These are phyloP conservation scores for Cercospora canescens DNA, from an alignment of 2,329 filamentous ascomycete species.

Conservation along the genomic window DNA sequence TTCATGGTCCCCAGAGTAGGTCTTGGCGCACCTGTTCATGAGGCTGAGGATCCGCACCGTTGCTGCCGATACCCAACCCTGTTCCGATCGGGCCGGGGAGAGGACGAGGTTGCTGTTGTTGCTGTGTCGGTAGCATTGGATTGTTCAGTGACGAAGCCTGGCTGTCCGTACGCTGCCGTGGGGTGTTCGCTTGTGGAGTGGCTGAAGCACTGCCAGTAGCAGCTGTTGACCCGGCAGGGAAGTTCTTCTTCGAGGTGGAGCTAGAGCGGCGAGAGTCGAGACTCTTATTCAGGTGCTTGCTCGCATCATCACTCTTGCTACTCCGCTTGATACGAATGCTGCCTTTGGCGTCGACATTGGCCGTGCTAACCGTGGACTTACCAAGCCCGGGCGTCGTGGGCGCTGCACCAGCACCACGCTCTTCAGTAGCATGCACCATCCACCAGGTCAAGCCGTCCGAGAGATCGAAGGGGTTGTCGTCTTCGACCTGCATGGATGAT, in stretches of 20 bases:
- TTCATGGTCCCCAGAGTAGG: constrained; percentile 33
- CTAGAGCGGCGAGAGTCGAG: constrained; percentile 90
- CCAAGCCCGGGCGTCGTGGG: constrained; percentile 90
- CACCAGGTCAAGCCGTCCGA: constrained; percentile 97
- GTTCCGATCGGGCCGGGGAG: constrained; percentile 16
- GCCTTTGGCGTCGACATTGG: constrained; percentile 82
- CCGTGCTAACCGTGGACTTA: constrained; percentile 87
- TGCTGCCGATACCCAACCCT: constrained; percentile 20
- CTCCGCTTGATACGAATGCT: constrained; percentile 52
- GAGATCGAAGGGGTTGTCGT: constrained; percentile 95
- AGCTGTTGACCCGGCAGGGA: constrained; percentile 40
- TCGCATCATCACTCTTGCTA: constrained; percentile 46
- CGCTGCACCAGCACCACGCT: constrained; percentile 70
- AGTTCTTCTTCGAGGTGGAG: constrained; percentile 76
- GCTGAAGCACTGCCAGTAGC: constrained; percentile 14
- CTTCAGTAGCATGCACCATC: constrained; percentile 87
- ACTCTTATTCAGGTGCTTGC: constrained; percentile 68
- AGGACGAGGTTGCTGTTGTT: constrained; percentile 15
- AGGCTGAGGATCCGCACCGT: constrained; percentile 11
- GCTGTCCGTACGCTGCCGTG: constrained; percentile 26
- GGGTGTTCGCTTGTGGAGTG: constrained; percentile 11
- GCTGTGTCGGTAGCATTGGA: constrained; percentile 1
- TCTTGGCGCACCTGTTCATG: constrained; percentile 29
- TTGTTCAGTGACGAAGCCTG: constrained; percentile 23
- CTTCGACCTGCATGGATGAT: constrained; percentile 59